Conservation (phyloP, 306 rosid genomes). For the Canavalia ensiformis region DNA sequence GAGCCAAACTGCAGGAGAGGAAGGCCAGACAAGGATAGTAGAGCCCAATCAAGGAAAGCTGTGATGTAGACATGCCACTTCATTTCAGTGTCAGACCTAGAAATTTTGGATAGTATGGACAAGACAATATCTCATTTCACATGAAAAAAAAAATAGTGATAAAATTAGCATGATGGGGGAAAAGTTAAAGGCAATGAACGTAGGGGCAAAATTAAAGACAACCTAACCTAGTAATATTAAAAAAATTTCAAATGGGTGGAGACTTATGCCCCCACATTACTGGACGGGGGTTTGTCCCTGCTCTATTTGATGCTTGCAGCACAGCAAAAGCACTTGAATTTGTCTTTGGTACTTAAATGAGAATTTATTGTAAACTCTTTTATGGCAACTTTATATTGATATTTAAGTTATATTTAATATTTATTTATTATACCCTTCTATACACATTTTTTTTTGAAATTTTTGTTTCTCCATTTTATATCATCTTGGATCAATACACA, state of each 20-base stretch:
- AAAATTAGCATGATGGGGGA: neutral
- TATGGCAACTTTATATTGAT: neutral
- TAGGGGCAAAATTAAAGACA: neutral
- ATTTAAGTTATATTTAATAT: neutral
- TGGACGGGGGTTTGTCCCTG: neutral
- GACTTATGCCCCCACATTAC: neutral
- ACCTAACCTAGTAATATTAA: neutral
- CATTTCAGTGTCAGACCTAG: neutral
- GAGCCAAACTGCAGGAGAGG: neutral
- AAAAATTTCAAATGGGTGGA: neutral
- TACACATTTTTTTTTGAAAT: neutral
- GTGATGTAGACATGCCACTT: slow-evolving; percentile 1
- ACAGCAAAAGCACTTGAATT: neutral
- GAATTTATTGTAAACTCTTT: neutral
- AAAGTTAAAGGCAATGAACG: neutral
- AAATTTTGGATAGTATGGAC: neutral
- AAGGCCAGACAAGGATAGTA: neutral
- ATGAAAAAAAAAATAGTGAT: neutral
- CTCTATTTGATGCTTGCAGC: neutral
- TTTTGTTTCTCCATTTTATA: neutral
- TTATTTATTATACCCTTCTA: neutral
- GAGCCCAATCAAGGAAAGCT: neutral
- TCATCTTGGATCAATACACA: neutral
- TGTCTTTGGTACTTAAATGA: slow-evolving; percentile 18
- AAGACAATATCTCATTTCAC: neutral